Base-by-base conservation (phyloP, 306 rosid genomes). In the Dalbergia cultrata region DNA sequence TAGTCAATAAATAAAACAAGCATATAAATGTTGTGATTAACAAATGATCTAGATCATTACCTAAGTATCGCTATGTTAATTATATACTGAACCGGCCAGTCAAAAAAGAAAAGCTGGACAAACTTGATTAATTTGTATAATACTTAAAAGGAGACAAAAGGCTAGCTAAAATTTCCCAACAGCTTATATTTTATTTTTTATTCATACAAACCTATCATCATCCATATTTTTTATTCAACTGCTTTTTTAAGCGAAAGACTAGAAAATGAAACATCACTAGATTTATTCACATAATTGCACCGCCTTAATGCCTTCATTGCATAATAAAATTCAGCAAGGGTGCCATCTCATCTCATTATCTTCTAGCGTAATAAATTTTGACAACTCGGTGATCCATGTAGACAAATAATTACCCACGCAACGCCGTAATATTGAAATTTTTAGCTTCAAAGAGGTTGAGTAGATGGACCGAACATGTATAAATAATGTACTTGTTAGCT, bases 271-370 rank as follows among this genome's bases (percentile, higher is more conserved):
- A 63, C 61, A 34, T 53, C 64, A 63, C 17, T 43, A n/a, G 12
- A 17, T 52, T 50, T 59, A n/a, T 71, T 19, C 43, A 31, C 13
- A 56, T 18, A 70, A 75, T 75, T 61, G 62, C 70, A 86, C 89
- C 83, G 80, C 75, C 87, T 50, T 69, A 53, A 4, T 66, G 74
- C 11, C 13, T 22, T 37, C 14, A 76, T 64, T 53, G 68, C 47
- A 61, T 5, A 78, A 76, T 41, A 59, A 47, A 68, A 74, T 39
- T 35, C 14, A 19, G 31, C 22, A 18, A 26, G 58, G 81, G 83
- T 52, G 70, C 59, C 77, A 70, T 60, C 80, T 69, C 77, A 70
- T 60, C 80, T 69, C 37, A 54, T 52, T 47, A 61, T 73, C 70
- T 44, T 74, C 5, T 56, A 37, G 18, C 63, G 6, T 18, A 64